Evolutionary conservation across 1,284 basidiomycete species (phyloP).

Genomic region (Moesziomyces antarcticus): DNA sequence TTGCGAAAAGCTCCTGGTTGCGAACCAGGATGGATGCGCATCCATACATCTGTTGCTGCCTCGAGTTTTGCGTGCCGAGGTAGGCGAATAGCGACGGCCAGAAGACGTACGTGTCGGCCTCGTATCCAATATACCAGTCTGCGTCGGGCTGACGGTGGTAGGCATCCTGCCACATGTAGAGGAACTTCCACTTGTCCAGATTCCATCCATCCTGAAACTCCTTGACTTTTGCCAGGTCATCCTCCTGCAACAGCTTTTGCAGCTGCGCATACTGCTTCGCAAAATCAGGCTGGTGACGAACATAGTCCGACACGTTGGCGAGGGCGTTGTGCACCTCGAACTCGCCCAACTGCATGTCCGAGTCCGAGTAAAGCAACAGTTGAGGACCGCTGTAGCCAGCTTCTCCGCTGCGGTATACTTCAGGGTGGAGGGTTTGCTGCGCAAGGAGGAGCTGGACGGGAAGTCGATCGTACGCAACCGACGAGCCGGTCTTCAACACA

Average conservation of each 20-base stretch:
- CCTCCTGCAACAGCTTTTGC: constrained; percentile 4
- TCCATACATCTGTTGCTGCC: constrained; percentile 23
- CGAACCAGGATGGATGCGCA: constrained; percentile 13
- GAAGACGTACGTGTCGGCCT: constrained; percentile 33
- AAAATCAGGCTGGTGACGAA: constrained; percentile 10
- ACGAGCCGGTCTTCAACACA: constrained; percentile 33
- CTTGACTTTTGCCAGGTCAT: neutral
- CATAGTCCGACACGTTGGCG: constrained; percentile 27
- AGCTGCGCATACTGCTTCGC: constrained; percentile 17
- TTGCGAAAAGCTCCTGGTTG: constrained; percentile 30
- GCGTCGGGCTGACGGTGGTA: constrained; percentile 14
- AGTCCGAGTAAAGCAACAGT: constrained; percentile 34
- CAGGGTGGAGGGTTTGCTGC: constrained; percentile 1
- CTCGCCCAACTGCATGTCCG: neutral
- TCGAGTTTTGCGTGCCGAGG: constrained; percentile 11
- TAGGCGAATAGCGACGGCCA: constrained; percentile 36
- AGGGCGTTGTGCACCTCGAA: constrained; percentile 28
- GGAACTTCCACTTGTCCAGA: constrained; percentile 40
- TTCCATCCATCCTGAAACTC: constrained; percentile 23
- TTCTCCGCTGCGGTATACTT: constrained; percentile 9
- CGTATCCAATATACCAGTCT: constrained; percentile 45
- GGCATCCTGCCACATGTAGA: constrained; percentile 46
- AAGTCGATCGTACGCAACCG: constrained; percentile 32
- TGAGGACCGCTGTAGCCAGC: constrained; percentile 6
- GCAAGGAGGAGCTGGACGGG: constrained; percentile 32